These are phyloP conservation scores for Trichoderma sp. DNA, from an alignment of 2,329 filamentous ascomycete species.

Conservation along the genomic window DNA sequence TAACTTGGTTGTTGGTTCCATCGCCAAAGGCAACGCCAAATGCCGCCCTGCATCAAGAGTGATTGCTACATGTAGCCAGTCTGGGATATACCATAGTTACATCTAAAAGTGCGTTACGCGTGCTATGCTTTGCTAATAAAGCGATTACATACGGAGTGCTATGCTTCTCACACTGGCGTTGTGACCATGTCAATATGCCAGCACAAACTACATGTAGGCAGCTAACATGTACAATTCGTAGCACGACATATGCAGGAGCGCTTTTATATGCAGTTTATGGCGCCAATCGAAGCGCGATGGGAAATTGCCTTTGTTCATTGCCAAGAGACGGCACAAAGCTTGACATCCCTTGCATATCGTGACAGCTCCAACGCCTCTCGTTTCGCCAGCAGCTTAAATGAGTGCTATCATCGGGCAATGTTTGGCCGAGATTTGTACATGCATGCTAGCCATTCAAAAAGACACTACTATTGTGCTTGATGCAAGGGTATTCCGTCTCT, in stretches of 20 bases:
- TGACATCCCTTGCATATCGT: constrained; percentile 5
- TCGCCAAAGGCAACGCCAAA: constrained; percentile 41
- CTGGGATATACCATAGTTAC: not conserved
- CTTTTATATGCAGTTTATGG: not conserved
- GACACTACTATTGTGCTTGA: not conserved
- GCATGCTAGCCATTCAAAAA: not conserved
- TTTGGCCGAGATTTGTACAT: not conserved
- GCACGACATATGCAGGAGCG: not conserved
- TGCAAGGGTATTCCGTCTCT: constrained; percentile 5
- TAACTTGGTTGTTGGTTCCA: constrained; percentile 53
- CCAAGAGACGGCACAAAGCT: not conserved
- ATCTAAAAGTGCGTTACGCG: not conserved
- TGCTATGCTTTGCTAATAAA: not conserved
- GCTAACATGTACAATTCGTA: too few relatives aligned
- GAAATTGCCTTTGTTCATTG: not conserved
- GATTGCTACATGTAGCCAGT: not conserved
- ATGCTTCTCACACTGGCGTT: not conserved
- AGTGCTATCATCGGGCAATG: not conserved
- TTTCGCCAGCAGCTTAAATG: not conserved
- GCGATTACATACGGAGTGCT: not conserved
- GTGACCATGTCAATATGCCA: not conserved
- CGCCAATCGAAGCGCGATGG: not conserved
- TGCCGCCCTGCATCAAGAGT: constrained; percentile 42
- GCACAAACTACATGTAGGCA: not conserved
- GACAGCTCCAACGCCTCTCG: not conserved